phyloP scores from a whole-genome alignment of 129 eudicot genomes.

The Artemisia annua region DNA sequence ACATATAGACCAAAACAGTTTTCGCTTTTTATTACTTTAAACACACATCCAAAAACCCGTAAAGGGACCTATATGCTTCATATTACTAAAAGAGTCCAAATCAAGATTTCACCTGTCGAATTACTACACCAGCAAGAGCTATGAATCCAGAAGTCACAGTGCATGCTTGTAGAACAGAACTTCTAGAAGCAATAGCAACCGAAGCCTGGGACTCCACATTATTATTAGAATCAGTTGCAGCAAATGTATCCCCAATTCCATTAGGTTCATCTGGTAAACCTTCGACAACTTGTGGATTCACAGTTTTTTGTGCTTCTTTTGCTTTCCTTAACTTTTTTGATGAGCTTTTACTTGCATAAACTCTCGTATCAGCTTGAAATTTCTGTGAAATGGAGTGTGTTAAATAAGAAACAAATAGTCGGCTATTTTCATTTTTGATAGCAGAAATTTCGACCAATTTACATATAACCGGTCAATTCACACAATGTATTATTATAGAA shows the following conservation, averaged over 20 bases:
- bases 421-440: background rate
- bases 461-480: background rate
- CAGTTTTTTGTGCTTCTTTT: slow-evolving; percentile 30
- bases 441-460: background rate
- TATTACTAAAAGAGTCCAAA: too few species aligned
- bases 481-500: background rate
- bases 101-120: slow-evolving; percentile 65
- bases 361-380: slow-evolving; percentile 33
- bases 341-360: slow-evolving; percentile 56
- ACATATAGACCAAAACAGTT: too few species aligned
- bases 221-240: slow-evolving; percentile 34
- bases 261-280: slow-evolving; percentile 33
- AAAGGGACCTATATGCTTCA: background rate
- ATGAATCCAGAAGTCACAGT: slow-evolving; percentile 65
- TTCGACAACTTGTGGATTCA: slow-evolving; percentile 31
- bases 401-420: too few species aligned
- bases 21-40: too few species aligned
- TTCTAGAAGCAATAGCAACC: slow-evolving; percentile 54
- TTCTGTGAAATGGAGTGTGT: slow-evolving; percentile 23
- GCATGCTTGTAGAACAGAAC: slow-evolving; percentile 86
- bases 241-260: slow-evolving; percentile 13
- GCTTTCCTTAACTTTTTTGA: slow-evolving; percentile 48
- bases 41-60: slow-evolving; percentile 21
- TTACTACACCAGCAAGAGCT: slow-evolving; percentile 55
- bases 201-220: slow-evolving; percentile 41